phyloP scores from a whole-genome alignment of 2,329 filamentous ascomycete species.

The Penicillium psychrosexuale region DNA sequence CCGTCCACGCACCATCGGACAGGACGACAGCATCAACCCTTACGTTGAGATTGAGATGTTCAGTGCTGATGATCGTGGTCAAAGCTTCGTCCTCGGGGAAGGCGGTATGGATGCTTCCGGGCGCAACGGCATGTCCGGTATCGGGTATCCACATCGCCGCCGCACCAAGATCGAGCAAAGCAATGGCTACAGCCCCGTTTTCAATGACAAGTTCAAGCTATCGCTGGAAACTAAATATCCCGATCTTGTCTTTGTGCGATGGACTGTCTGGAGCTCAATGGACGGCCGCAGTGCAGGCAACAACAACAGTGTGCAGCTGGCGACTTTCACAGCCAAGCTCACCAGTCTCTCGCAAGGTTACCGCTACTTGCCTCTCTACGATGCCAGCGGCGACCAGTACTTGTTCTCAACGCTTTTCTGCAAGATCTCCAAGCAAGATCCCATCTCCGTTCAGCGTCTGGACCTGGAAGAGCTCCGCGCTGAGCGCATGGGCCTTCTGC shows the following conservation, averaged over 20 bases:
- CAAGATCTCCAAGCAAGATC: slow-evolving; percentile 66
- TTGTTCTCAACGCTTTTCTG: slow-evolving; percentile 94
- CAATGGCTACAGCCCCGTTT: slow-evolving; percentile 92
- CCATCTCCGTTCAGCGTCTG: slow-evolving; percentile 42
- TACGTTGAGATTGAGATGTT: slow-evolving; percentile 96
- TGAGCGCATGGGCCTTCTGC: slow-evolving; percentile 42
- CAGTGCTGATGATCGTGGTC: slow-evolving; percentile 86
- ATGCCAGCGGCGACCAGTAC: slow-evolving; percentile 86
- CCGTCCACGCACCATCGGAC: slow-evolving; percentile 69
- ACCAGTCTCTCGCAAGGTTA: slow-evolving; percentile 86
- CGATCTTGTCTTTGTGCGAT: slow-evolving; percentile 88
- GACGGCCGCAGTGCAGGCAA: slow-evolving; percentile 70
- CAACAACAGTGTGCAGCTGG: slow-evolving; percentile 62
- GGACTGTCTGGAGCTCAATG: slow-evolving; percentile 82
- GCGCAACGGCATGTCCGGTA: slow-evolving; percentile 62
- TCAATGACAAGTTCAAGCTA: slow-evolving; percentile 75
- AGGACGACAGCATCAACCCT: slow-evolving; percentile 76
- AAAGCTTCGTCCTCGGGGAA: slow-evolving; percentile 64
- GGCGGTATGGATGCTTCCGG: slow-evolving; percentile 64
- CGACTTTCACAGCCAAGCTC: slow-evolving; percentile 90
- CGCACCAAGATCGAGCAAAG: slow-evolving; percentile 77
- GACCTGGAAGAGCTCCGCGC: slow-evolving; percentile 40
- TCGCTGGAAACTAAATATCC: slow-evolving; percentile 90
- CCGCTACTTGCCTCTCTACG: slow-evolving; percentile 84
- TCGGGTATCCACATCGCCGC: slow-evolving; percentile 69